Evolutionary conservation across 225 moss, liverwort and hornwort genomes (phyloP), one percentile per base, ranked within the genome.

Genomic region (Asterella californica): DNA sequence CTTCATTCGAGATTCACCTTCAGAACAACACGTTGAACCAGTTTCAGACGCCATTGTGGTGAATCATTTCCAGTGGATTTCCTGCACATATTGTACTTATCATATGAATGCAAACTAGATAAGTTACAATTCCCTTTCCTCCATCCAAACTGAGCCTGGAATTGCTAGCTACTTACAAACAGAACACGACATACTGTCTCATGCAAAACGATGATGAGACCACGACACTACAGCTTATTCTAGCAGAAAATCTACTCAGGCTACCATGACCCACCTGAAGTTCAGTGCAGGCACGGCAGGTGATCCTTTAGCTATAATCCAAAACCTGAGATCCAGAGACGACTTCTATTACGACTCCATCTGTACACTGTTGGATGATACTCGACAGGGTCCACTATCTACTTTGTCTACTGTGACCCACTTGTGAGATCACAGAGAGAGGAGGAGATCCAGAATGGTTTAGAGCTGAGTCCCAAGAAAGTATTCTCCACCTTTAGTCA

Each of bases 1-100:
- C 74, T 84, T 84, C 84, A 84, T 84, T 53, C 55, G 81, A 61
- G 48, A 38, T 27, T 49, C 48, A 53, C 75, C 75, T 75, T 54
- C 54, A 53, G 19, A 54, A 75, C 75, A 34, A 55, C 24, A 75
- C 17, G 22, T 9, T 55, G 34, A 12, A 55, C 55, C 55, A 55
- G 55, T 33, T 34, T 33, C 11, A 55, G 18, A 75, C 10, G 29
- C 54, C 72, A n/a, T 8, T 27, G 72, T 25, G 64, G 30, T 65
- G 27, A 68, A 17, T 38, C 9, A 37, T 42, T 4, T 42, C 2
- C 22, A 19, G 15, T 34, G 10, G 5, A 67, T 33, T 67, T 5
- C 67, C 67, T 67, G 0, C 67, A 67, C 19, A 38, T 15, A 37
- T 38, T 24, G 42, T 70, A 29, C 64, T 65, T 10, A 32, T 30